Conservation (phyloP, 148 eudicot species). For the Silene uniflora region DNA sequence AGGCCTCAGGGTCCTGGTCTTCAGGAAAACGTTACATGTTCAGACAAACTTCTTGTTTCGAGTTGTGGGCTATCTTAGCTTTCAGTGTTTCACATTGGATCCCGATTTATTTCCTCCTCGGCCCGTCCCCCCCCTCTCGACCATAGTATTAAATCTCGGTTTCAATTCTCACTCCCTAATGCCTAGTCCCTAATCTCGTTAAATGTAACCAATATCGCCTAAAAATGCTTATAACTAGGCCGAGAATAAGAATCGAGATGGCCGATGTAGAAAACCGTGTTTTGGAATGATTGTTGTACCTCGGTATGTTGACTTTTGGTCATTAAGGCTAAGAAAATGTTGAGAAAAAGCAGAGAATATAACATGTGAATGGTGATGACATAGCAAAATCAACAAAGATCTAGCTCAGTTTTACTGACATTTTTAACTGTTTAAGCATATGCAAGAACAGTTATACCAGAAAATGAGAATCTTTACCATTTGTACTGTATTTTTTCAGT, state of each 20-base stretch:
- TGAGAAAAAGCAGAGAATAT: constrained; percentile 20
- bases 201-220: no score
- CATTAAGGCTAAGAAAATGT: no score
- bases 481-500: neutral
- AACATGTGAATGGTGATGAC: constrained; percentile 9
- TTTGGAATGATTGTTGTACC: neutral
- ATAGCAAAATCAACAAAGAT: constrained; percentile 7
- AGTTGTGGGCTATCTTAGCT: neutral
- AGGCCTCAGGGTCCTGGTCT: neutral
- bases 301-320: neutral
- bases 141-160: no score
- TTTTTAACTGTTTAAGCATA: neutral
- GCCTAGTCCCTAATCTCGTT: no score
- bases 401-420: constrained; percentile 8
- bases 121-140: no score
- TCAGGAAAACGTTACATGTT: constrained; percentile 17
- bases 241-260: no score
- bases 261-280: no score
- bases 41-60: constrained; percentile 9
- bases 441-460: neutral
- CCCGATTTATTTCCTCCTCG: neutral
- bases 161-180: no score
- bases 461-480: constrained; percentile 7
- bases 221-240: no score
- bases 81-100: constrained; percentile 18